Conservation (phyloP, 2,329 filamentous ascomycete genomes). For the Myrmaecium sp. region DNA sequence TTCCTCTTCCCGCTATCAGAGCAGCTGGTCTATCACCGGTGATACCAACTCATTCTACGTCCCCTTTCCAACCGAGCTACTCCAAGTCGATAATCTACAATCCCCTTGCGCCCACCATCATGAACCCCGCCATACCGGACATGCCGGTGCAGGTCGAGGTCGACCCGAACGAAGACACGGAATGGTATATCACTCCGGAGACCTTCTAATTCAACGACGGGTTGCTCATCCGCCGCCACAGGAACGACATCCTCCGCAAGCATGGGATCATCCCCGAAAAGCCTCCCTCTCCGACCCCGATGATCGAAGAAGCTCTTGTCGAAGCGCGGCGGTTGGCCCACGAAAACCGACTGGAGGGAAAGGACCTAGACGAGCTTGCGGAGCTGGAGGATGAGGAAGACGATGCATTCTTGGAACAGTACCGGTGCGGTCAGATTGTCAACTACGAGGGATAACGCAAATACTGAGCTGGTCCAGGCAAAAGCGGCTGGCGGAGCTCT, state of each 20-base stretch:
- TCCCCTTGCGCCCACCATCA: too few relatives aligned
- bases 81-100: too few relatives aligned
- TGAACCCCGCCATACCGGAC: constrained; percentile 27
- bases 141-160: constrained; percentile 63
- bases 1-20: too few relatives aligned
- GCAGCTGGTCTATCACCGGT: too few relatives aligned
- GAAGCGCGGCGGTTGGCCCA: constrained; percentile 72
- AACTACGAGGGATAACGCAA: background rate
- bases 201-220: constrained; percentile 5
- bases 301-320: constrained; percentile 85
- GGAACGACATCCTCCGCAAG: constrained; percentile 96
- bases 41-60: too few relatives aligned
- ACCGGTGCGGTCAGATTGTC: constrained; percentile 34
- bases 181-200: constrained; percentile 48
- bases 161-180: constrained; percentile 90
- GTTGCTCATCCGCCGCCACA: constrained; percentile 21
- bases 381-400: constrained; percentile 93
- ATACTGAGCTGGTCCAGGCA: constrained; percentile 28
- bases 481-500: constrained; percentile 73
- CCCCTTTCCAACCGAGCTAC: too few relatives aligned
- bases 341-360: constrained; percentile 84
- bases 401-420: constrained; percentile 74
- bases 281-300: constrained; percentile 81
- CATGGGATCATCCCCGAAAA: constrained; percentile 97
- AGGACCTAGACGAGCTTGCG: constrained; percentile 83